Evolutionary conservation across 2,329 filamentous ascomycete genomes (phyloP).

Genomic region (Verticillium zaregamsianum): DNA sequence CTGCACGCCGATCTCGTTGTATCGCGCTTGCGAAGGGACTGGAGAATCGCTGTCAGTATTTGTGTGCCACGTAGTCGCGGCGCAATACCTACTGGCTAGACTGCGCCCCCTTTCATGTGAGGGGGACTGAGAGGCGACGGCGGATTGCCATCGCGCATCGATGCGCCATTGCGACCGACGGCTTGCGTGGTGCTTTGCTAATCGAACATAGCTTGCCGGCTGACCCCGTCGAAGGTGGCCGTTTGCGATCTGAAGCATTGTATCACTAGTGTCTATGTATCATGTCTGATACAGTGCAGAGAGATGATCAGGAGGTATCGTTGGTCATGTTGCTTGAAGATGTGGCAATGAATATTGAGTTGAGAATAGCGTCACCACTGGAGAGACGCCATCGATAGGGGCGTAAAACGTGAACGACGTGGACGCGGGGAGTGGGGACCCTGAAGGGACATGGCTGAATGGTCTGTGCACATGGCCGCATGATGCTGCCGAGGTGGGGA

Average conservation of each 20-base stretch:
- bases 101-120: conserved; percentile 16
- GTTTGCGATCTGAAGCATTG: conserved; percentile 10
- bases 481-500: not conserved
- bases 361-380: not conserved
- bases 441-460: not conserved
- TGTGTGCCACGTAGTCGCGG: not conserved
- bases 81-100: conserved; percentile 35
- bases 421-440: not conserved
- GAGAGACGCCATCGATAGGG: not conserved
- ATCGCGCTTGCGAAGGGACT: conserved; percentile 59
- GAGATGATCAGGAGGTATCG: not conserved
- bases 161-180: conserved; percentile 28
- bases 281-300: not conserved
- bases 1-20: conserved; percentile 92
- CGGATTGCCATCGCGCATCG: conserved; percentile 41
- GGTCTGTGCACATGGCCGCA: not conserved
- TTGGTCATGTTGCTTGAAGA: not conserved
- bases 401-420: not conserved
- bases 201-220: conserved; percentile 43
- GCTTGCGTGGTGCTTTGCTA: conserved; percentile 44
- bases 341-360: not conserved
- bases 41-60: conserved; percentile 6
- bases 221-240: conserved; percentile 35
- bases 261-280: not conserved
- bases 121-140: conserved; percentile 19